Conservation (phyloP, 2,329 filamentous ascomycete genomes). For the Aschersonia sp. region DNA sequence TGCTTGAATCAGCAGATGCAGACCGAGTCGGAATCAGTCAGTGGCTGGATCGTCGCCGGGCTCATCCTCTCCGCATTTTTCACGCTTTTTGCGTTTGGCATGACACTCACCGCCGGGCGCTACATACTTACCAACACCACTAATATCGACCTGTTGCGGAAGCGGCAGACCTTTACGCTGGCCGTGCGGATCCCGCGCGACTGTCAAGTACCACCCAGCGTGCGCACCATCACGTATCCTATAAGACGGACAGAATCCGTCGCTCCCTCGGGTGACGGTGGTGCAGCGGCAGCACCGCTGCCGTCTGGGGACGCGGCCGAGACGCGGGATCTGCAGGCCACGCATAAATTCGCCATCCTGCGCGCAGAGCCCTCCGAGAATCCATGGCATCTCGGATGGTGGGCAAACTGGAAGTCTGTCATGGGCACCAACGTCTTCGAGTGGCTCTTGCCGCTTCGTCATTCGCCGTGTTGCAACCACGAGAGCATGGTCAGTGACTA, state of each 20-base stretch:
- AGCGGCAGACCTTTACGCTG: constrained; percentile 50
- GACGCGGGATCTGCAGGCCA: constrained; percentile 30
- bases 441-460: constrained; percentile 66
- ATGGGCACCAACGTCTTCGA: constrained; percentile 61
- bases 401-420: constrained; percentile 60
- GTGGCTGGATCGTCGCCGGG: constrained; percentile 50
- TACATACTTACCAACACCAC: constrained; percentile 63
- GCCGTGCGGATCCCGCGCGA: constrained; percentile 54
- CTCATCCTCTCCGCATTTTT: constrained; percentile 60
- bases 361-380: constrained; percentile 62
- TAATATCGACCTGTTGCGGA: constrained; percentile 65
- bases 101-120: constrained; percentile 59
- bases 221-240: constrained; percentile 44
- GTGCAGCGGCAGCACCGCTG: neutral
- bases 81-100: constrained; percentile 62
- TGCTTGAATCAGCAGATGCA: constrained; percentile 41
- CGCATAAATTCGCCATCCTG: constrained; percentile 65
- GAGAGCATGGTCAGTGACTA: constrained; percentile 53
- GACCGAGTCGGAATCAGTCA: constrained; percentile 20
- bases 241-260: constrained; percentile 16
- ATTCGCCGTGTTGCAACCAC: constrained; percentile 61
- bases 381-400: constrained; percentile 64
- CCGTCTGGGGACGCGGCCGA: neutral
- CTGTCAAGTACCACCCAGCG: constrained; percentile 26
- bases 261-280: neutral